Conservation (phyloP, 352 stramenopile species). For the Phytopythium montanum region DNA sequence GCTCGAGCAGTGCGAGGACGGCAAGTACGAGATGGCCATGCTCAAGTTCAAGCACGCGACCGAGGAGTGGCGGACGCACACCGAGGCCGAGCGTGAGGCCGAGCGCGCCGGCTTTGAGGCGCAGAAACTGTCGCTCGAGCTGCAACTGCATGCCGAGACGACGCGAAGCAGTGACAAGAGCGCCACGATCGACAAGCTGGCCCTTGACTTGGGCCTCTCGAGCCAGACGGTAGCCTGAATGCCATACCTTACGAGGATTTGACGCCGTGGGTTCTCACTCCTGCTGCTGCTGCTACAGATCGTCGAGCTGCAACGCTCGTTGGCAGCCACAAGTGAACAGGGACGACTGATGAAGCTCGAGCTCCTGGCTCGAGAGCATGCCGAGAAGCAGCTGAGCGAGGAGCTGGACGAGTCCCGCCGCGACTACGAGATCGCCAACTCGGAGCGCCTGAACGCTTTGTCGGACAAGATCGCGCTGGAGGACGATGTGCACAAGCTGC, state of each 20-base stretch:
- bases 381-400: conserved; percentile 55
- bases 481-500: conserved; percentile 60
- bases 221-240: conserved; percentile 24
- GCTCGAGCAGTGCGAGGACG: conserved; percentile 75
- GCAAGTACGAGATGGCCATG: conserved; percentile 86
- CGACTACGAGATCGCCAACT: conserved; percentile 66
- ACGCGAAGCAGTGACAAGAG: conserved; percentile 41
- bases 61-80: conserved; percentile 43
- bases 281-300: conserved; percentile 18
- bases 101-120: conserved; percentile 36
- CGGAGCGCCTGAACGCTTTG: conserved; percentile 58
- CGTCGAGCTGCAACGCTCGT: conserved; percentile 28
- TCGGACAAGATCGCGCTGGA: conserved; percentile 55
- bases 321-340: conserved; percentile 36
- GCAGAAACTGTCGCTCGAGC: conserved; percentile 25
- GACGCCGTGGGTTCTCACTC: neutral
- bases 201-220: conserved; percentile 30
- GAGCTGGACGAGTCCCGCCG: conserved; percentile 50
- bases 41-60: conserved; percentile 81
- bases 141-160: conserved; percentile 30
- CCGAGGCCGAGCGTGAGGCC: conserved; percentile 38
- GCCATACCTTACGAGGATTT: neutral
- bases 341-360: conserved; percentile 61
- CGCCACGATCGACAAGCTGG: conserved; percentile 39
- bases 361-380: conserved; percentile 65